These are phyloP conservation scores for Trichoderma oligosporum DNA, from an alignment of 2,329 filamentous ascomycete species.

Conservation along the genomic window DNA sequence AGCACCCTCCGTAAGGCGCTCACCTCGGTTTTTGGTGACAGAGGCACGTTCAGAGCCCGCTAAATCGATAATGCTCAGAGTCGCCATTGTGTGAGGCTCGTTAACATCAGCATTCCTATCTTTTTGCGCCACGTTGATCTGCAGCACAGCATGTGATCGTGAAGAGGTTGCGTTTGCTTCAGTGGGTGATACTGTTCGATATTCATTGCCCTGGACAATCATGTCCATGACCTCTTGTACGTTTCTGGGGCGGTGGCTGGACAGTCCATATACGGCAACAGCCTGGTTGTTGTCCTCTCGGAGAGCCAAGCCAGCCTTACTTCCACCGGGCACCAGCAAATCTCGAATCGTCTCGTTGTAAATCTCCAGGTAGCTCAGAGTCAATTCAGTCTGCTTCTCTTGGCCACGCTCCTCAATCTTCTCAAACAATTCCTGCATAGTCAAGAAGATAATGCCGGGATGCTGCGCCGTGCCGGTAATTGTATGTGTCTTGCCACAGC, in stretches of 20 bases:
- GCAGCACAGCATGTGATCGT: conserved; percentile 91
- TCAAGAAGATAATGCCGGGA: conserved; percentile 96
- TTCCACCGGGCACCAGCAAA: conserved; percentile 78
- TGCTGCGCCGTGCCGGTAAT: conserved; percentile 90
- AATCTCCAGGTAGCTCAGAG: conserved; percentile 93
- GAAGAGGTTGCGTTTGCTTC: conserved; percentile 97
- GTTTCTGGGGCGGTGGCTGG: conserved; percentile 84
- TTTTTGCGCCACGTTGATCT: conserved; percentile 94
- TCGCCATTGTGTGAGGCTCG: conserved; percentile 97
- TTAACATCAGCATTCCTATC: conserved; percentile 88
- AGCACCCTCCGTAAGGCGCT: conserved; percentile 85
- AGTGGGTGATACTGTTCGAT: conserved; percentile 91
- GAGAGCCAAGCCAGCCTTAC: conserved; percentile 81
- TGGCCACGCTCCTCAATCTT: conserved; percentile 82
- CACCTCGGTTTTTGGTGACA: conserved; percentile 92
- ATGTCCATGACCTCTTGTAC: conserved; percentile 99
- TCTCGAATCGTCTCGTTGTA: conserved; percentile 99
- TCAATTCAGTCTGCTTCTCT: conserved; percentile 85
- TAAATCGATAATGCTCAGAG: conserved; percentile 94
- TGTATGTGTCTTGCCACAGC: conserved; percentile 97
- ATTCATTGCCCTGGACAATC: conserved; percentile 92
- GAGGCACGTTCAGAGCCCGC: conserved; percentile 94
- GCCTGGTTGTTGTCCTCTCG: conserved; percentile 92
- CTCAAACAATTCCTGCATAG: conserved; percentile 98
- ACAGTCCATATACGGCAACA: conserved; percentile 85